Base-by-base conservation (phyloP, 495 filamentous ascomycete genomes). In the Monascus purpureus region DNA sequence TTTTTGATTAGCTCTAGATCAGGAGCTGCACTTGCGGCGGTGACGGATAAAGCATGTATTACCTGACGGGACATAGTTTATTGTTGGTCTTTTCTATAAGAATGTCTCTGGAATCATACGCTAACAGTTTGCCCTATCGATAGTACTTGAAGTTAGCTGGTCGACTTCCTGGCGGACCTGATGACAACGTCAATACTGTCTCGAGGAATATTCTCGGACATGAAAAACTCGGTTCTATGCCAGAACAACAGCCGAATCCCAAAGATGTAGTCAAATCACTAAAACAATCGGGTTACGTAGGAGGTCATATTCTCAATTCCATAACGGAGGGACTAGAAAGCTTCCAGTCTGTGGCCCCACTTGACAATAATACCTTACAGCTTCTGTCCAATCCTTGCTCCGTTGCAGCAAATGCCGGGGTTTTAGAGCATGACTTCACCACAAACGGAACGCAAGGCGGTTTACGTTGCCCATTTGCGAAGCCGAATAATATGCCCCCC, bases 1-100 rank as follows among this genome's bases (percentile, higher is more conserved):
- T 22, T 22, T 46, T 52, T 26, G 40, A 61, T 68, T 65, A 70
- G 67, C 67, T 70, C 67, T 70, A 70, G 67, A 70, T 70, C 65
- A 65, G 55, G 53, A 69, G 63, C 52, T 56, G 54, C 59, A 38
- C 34, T 28, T 49, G 59, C 55, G 57, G 50, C 54, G 45, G 36
- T 67, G 67, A 70, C 61, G 42, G 63, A 67, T 46, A 51, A 49
- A 49, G 46, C 55, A 61, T 66, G 54, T 65, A 68, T 63, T 67
- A 64, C 61, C 59, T 59, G 61, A 67, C 41, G 50, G 60, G 57
- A 57, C 43, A 35, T 43, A 13, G 15, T 22, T 31, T 9, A 32
- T 25, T 25, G 31, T 28, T 32, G 35, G 13, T 29, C 40, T 38
- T 29, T 19, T 33, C 28, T 37, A 4, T 12, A 7, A 25, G n/a